A percentile compares a stretch with the other conserved stretches of the same genome.
These are phyloP conservation scores for Ogataea paraovalis DNA, from an alignment of 805 yeast genomes.

Conservation along the genomic window DNA sequence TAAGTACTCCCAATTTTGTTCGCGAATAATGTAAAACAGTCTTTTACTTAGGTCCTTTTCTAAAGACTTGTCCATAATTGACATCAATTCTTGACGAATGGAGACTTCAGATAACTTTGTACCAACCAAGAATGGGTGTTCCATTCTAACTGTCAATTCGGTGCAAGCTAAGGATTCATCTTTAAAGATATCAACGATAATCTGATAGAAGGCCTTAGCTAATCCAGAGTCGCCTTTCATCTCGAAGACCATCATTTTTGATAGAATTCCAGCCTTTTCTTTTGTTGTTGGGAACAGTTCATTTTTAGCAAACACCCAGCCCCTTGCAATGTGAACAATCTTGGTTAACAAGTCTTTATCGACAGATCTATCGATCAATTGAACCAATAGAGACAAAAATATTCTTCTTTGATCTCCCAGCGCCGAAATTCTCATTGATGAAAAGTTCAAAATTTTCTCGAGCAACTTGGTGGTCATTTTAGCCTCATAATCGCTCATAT, in stretches of 20 bases:
- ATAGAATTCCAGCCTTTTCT: slow-evolving; percentile 90
- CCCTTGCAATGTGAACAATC: slow-evolving; percentile 72
- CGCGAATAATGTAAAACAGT: slow-evolving; percentile 80
- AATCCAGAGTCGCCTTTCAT: slow-evolving; percentile 76
- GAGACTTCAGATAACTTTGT: slow-evolving; percentile 76
- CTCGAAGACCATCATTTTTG: slow-evolving; percentile 93
- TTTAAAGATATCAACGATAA: slow-evolving; percentile 83
- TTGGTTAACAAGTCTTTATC: slow-evolving; percentile 72
- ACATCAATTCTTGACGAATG: slow-evolving; percentile 74
- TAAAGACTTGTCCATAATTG: slow-evolving; percentile 69
- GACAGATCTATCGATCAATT: slow-evolving; percentile 81
- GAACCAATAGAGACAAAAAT: slow-evolving; percentile 80
- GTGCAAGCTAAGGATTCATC: slow-evolving; percentile 73
- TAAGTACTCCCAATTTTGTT: slow-evolving; percentile 94
- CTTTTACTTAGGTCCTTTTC: slow-evolving; percentile 77
- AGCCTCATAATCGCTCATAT: slow-evolving; percentile 60
- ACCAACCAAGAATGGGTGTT: slow-evolving; percentile 93
- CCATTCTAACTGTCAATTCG: slow-evolving; percentile 91
- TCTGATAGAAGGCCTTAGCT: slow-evolving; percentile 76
- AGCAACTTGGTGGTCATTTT: slow-evolving; percentile 73
- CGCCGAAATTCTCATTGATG: slow-evolving; percentile 76
- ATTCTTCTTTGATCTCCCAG: slow-evolving; percentile 92
- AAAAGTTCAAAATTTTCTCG: slow-evolving; percentile 70
- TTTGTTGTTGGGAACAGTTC: slow-evolving; percentile 91
- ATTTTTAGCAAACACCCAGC: slow-evolving; percentile 82